phyloP scores from a whole-genome alignment of 495 filamentous ascomycete genomes.

The Penicillium coffeae region DNA sequence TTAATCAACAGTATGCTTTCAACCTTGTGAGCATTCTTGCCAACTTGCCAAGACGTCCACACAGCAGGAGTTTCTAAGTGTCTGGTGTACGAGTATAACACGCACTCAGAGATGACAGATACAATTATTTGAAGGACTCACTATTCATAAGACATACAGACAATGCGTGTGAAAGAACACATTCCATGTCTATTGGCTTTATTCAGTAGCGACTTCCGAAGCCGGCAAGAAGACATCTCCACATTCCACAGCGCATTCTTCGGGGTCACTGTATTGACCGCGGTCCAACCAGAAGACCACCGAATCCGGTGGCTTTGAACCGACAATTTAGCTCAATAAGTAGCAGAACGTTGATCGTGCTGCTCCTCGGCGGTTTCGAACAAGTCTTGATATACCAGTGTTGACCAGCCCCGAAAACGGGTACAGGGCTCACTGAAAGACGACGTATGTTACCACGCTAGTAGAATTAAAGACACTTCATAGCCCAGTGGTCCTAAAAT shows the following conservation, averaged over 20 bases:
- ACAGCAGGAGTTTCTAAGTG: too few species aligned
- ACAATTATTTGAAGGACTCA: too few species aligned
- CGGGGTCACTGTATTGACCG: conserved; percentile 5
- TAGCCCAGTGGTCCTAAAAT: not conserved
- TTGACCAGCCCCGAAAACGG: conserved; percentile 18
- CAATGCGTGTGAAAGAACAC: too few species aligned
- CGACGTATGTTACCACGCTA: not conserved
- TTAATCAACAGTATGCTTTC: too few species aligned
- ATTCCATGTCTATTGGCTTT: not conserved
- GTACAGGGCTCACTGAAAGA: not conserved
- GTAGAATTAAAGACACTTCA: conserved; percentile 13
- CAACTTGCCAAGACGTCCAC: too few species aligned
- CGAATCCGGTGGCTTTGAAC: conserved; percentile 1
- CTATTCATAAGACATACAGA: too few species aligned
- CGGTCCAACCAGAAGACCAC: conserved; percentile 2
- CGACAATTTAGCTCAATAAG: not conserved
- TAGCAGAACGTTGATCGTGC: not conserved
- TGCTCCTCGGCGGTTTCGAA: not conserved
- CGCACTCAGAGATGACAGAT: too few species aligned
- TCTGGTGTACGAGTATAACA: too few species aligned
- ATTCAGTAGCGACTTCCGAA: not conserved
- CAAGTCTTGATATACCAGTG: too few species aligned
- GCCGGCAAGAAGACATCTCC: conserved; percentile 4
- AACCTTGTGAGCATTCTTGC: too few species aligned
- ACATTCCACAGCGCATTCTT: conserved; percentile 18